A percentile compares a stretch with the other conserved stretches of the same genome.
These are phyloP conservation scores for Plicaturopsis crispa DNA, from an alignment of 768 basidiomycete species.

Conservation along the genomic window DNA sequence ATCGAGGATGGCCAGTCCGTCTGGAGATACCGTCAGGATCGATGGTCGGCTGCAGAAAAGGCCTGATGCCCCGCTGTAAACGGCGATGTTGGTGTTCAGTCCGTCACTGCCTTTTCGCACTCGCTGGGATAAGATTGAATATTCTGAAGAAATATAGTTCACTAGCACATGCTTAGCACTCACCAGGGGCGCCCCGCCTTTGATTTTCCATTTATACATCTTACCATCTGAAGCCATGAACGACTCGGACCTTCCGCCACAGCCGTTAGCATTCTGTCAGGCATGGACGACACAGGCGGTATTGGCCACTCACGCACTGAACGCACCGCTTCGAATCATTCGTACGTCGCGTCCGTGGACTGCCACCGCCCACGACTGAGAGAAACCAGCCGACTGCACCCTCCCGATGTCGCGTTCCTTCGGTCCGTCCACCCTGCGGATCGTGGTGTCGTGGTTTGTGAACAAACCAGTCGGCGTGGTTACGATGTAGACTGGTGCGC, in stretches of 20 bases:
- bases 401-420: neutral
- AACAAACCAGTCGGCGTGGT: neutral
- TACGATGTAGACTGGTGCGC: neutral
- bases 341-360: neutral
- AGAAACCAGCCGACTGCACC: neutral
- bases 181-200: constrained; percentile 1
- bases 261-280: neutral
- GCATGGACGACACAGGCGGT: too few species aligned
- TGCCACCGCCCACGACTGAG: neutral
- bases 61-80: constrained; percentile 3
- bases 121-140: neutral
- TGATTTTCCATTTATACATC: constrained; percentile 8
- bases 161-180: neutral
- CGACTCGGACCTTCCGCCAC: neutral
- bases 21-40: constrained; percentile 19
- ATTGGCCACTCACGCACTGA: neutral
- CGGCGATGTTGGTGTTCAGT: constrained; percentile 1
- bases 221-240: constrained; percentile 10
- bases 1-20: constrained; percentile 22
- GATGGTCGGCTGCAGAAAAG: constrained; percentile 8
- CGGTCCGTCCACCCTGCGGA: neutral
- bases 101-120: neutral
- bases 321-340: neutral
- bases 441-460: neutral
- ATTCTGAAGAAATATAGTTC: neutral